Evolutionary conservation across 768 basidiomycete species (phyloP).

Genomic region (Tulasnella sp.): DNA sequence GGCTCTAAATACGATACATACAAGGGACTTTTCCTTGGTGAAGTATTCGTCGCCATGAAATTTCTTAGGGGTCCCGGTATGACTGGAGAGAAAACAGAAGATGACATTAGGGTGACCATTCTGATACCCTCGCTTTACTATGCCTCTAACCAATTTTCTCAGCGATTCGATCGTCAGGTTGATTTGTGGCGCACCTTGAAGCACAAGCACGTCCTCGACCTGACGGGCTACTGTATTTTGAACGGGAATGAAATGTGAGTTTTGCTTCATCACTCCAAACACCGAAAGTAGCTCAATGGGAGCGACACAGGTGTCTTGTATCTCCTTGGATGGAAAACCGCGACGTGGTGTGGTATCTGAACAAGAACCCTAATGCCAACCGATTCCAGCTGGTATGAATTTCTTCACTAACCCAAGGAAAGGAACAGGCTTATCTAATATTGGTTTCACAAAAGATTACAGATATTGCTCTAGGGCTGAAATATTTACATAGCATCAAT

Average conservation of each 20-base stretch:
- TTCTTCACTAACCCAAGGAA: background rate
- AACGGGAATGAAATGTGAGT: background rate
- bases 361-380: background rate
- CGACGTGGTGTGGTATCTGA: background rate
- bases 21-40: too few relatives aligned
- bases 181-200: background rate
- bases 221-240: background rate
- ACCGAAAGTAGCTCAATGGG: too few relatives aligned
- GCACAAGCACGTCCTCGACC: background rate
- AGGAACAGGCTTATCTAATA: background rate
- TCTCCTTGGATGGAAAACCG: too few relatives aligned
- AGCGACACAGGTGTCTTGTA: too few relatives aligned
- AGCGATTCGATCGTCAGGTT: conserved; percentile 1
- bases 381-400: background rate
- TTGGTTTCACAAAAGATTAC: background rate
- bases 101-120: too few relatives aligned
- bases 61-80: too few relatives aligned
- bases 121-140: too few relatives aligned
- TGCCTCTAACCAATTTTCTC: too few relatives aligned
- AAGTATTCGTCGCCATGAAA: too few relatives aligned
- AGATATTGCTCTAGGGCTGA: background rate
- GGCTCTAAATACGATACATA: too few relatives aligned
- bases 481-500: background rate
- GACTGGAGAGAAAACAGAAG: too few relatives aligned
- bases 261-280: background rate